Evolutionary conservation across 345 rosid species (phyloP).

Genomic region (Heritiera littoralis): DNA sequence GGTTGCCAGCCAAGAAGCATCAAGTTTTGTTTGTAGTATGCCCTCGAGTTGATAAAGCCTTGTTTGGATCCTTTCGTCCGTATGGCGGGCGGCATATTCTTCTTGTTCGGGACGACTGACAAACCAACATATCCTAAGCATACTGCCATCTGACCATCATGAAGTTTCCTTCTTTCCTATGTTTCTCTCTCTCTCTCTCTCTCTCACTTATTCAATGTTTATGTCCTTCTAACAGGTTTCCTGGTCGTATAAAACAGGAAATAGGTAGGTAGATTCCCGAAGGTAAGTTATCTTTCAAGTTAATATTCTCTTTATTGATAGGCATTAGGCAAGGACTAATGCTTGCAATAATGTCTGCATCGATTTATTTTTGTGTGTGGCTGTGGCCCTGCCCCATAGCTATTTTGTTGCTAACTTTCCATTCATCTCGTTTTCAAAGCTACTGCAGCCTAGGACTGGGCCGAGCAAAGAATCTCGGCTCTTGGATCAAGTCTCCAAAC

Average conservation of each 20-base stretch:
- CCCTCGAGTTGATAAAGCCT: slow-evolving; percentile 1
- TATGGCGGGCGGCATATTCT: background rate
- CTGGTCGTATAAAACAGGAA: slow-evolving; percentile 3
- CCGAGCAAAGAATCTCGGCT: background rate
- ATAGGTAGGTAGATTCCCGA: background rate
- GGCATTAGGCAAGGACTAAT: background rate
- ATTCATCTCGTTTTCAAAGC: background rate
- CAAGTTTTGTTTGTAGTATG: slow-evolving; percentile 6
- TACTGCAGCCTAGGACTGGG: background rate
- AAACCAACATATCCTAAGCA: background rate
- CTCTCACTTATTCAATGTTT: background rate
- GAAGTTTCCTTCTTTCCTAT: slow-evolving; percentile 14
- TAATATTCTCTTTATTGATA: background rate
- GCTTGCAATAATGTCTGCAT: background rate
- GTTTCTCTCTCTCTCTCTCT: background rate
- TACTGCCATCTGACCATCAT: background rate
- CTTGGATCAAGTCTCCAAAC: slow-evolving; percentile 7
- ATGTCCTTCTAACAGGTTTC: background rate
- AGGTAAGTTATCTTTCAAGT: background rate
- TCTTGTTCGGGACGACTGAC: background rate
- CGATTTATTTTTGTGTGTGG: background rate
- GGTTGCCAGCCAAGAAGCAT: background rate
- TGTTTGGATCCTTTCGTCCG: slow-evolving; percentile 10
- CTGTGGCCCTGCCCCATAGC: background rate
- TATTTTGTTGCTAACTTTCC: background rate